Evolutionary conservation across 2,329 filamentous ascomycete genomes (phyloP), one percentile per base, ranked within the genome.

Genomic region (Cercospora beticola): DNA sequence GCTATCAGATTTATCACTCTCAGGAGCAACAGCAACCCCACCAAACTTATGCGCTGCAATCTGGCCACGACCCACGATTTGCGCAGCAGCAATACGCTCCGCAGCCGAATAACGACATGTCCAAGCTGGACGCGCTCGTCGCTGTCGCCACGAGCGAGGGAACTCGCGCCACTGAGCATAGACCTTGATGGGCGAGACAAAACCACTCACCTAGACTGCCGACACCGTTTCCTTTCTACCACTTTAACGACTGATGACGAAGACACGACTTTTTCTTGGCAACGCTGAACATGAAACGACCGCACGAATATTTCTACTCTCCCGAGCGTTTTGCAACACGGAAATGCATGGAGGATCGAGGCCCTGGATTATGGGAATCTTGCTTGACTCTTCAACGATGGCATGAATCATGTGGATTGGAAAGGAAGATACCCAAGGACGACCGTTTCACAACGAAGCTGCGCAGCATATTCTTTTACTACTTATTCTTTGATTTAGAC

Each of bases 121-220:
- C 83, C 60, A 82, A 87, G 46, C 78, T 90, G 5, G 86, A 90
- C 69, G 86, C 88, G 26, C 82, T 90, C 8, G 88, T 90, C n/a
- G 87, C 88, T 5, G 87, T 89, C 52, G 88, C 88, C 4, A 89
- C 88, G 2, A 85, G 85, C 69, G 87, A 88, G 75, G 72, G 71
- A 57, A 83, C 80, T 43, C 78, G 75, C 10, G 76, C 74, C n/a
- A 74, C 73, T 9, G 76, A 77, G 62, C 71, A 74, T 61, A 71
- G 72, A 14, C 72, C 70, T 43, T 75, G 56, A 58, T 21, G 16
- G 14, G 9, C 33, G 18, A 16, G n/a, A 54, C n/a, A 33, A 40
- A 33, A 46, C 52, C 43, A 21, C 21, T 23, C 18, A 23, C 10
- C 31, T 16, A 26, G 23, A 40, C 54, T 28, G 23, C 43, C 7